phyloP scores from a whole-genome alignment of 2,329 filamentous ascomycete species.

The Aspergillus tanneri region DNA sequence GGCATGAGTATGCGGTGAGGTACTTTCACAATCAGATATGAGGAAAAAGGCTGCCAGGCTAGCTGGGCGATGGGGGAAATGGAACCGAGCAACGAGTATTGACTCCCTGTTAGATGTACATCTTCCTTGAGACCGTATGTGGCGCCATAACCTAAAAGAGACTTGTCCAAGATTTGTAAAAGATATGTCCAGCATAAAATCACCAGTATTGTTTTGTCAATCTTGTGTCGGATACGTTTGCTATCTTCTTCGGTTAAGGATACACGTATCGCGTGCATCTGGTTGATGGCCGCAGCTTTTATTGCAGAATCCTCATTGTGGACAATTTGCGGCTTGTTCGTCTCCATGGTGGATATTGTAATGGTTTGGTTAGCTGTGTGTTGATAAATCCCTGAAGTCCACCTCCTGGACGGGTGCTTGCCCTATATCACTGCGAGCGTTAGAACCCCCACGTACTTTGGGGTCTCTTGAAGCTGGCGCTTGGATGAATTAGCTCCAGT shows the following conservation, averaged over 20 bases:
- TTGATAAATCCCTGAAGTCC: too few relatives aligned
- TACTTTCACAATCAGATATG: slow-evolving; percentile 60
- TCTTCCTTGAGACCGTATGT: slow-evolving; percentile 56
- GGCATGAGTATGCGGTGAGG: slow-evolving; percentile 61
- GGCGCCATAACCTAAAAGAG: slow-evolving; percentile 58
- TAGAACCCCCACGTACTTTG: too few relatives aligned
- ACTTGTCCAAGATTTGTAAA: slow-evolving; percentile 58
- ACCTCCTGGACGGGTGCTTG: too few relatives aligned
- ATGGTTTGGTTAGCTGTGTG: not conserved
- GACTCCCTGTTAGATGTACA: slow-evolving; percentile 51
- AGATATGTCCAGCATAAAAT: slow-evolving; percentile 50
- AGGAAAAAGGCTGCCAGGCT: slow-evolving; percentile 61
- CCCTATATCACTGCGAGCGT: too few relatives aligned
- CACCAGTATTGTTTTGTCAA: slow-evolving; percentile 58
- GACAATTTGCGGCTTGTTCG: not conserved
- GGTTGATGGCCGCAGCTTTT: slow-evolving; percentile 17
- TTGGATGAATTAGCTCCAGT: too few relatives aligned
- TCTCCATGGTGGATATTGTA: slow-evolving; percentile 5
- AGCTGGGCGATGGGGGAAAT: slow-evolving; percentile 61
- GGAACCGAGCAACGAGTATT: slow-evolving; percentile 59
- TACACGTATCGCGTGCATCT: slow-evolving; percentile 22
- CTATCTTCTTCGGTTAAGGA: slow-evolving; percentile 42
- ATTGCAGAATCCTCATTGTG: slow-evolving; percentile 22
- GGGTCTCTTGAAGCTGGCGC: too few relatives aligned
- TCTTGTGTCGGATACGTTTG: slow-evolving; percentile 60